Evolutionary conservation across 139 green algal species (phyloP), one percentile per base, ranked within the genome.

Genomic region (Asterochloris erici): DNA sequence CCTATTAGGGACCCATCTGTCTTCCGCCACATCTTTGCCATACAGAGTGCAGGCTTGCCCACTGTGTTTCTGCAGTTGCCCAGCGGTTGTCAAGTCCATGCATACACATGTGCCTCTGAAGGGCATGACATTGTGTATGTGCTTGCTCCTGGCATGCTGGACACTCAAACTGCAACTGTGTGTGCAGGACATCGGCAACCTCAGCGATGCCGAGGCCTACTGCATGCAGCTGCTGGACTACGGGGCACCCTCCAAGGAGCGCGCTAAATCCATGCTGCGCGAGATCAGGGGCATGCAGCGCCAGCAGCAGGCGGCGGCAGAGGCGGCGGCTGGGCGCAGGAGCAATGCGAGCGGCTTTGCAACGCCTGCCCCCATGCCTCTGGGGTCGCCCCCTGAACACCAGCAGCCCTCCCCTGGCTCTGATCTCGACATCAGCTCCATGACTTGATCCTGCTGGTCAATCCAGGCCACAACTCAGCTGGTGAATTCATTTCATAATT

Each of bases 211-310:
- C 0, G 90, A 97, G 86, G 54, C 19, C 16, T 91, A 92, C 76
- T 95, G 87, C 83, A 85, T 86, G 13, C 89, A 93, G 0, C 87
- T 99, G 74, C 86, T 99, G 68, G 96, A 99, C 84, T 94, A 90
- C 47, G 94, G 93, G 0, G 91, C 90, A 0, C 85, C 87, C 4
- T 89, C 86, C 74, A 97, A 95, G 86, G 94, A 98, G 87, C 69
- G 87, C 0, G 96, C 96, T 28, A 98, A 98, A 84, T 89, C 89
- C 0, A 83, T 96, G 66, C 86, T 98, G 69, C 69, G 93, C 14
- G 93, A 98, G 84, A 91, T 98, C n/a, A 87, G 89, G 11, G 62
- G 64, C 27, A 26, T 85, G 82, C 82, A 85, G 28, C 64, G 79
- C 10, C 79, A 80, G 23, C 76, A 80, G 60, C 76, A 29, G 15